These are phyloP conservation scores for Monilinia polystroma DNA, from an alignment of 2,329 filamentous ascomycete species.

Conservation along the genomic window DNA sequence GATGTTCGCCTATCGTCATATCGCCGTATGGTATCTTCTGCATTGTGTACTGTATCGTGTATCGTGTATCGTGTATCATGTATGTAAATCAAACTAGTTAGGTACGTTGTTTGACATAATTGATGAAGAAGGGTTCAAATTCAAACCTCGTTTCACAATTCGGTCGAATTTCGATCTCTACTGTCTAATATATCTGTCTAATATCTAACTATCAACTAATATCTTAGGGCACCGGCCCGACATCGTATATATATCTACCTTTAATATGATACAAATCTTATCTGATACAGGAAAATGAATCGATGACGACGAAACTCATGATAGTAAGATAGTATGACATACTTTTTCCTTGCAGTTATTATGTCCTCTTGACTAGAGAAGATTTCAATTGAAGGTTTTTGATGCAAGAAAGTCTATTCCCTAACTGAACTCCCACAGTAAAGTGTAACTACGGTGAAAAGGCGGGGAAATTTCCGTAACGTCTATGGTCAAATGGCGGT, in stretches of 20 bases:
- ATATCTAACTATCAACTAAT: neutral
- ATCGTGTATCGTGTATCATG: neutral
- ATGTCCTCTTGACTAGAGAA: neutral
- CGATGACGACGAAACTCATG: neutral
- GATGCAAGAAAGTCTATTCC: neutral
- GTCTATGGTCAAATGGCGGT: neutral
- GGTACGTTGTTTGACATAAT: neutral
- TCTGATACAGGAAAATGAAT: neutral
- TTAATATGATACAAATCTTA: neutral
- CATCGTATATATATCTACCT: neutral
- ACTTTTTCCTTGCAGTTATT: neutral
- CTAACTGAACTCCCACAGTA: neutral
- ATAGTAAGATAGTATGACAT: neutral
- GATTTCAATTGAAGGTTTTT: neutral
- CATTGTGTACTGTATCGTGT: neutral
- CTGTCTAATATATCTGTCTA: neutral
- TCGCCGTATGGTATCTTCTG: neutral
- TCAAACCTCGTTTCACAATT: neutral
- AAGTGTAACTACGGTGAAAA: neutral
- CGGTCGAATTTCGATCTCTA: neutral
- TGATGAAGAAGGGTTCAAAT: neutral
- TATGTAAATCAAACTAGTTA: neutral
- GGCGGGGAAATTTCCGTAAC: neutral
- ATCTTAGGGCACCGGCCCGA: neutral
- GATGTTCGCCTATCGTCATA: neutral